A percentile compares a stretch with the other conserved stretches of the same genome.
phyloP scores from a whole-genome alignment of 345 rosid species.

The Sonneratia alba region DNA sequence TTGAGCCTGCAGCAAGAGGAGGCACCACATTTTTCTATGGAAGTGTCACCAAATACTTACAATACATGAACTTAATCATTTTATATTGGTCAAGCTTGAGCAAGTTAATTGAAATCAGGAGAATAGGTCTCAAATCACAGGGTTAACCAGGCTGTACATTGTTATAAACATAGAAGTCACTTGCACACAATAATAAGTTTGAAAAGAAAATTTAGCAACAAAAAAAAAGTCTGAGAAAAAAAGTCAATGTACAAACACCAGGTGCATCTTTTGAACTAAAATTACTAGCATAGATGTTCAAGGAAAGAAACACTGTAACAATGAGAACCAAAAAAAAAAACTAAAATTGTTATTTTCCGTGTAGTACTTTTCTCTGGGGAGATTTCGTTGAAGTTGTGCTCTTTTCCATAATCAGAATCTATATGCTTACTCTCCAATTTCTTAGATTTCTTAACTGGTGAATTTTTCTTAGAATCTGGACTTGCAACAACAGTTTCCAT shows the following conservation, averaged over 20 bases:
- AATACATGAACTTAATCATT: neutral
- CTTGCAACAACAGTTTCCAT: conserved; percentile 53
- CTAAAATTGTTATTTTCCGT: conserved; percentile 57
- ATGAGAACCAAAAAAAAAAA: neutral
- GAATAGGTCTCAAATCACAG: neutral
- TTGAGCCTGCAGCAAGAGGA: too few species aligned
- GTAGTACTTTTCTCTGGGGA: conserved; percentile 37
- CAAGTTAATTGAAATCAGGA: neutral
- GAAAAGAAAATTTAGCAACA: too few species aligned
- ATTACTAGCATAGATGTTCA: neutral
- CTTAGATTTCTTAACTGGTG: conserved; percentile 41
- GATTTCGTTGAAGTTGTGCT: conserved; percentile 33
- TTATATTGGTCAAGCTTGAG: neutral
- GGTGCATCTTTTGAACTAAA: neutral
- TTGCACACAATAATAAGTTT: neutral
- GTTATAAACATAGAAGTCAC: neutral
- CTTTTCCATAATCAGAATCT: conserved; percentile 32
- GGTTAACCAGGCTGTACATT: neutral
- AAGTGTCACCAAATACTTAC: neutral
- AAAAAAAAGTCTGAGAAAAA: neutral
- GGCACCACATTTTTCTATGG: too few species aligned
- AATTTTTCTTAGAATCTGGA: conserved; percentile 29
- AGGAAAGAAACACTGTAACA: neutral
- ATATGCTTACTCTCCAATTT: conserved; percentile 35
- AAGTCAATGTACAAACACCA: neutral